Evolutionary conservation across 768 basidiomycete species (phyloP).

Genomic region (Boletus vinaceobasis): DNA sequence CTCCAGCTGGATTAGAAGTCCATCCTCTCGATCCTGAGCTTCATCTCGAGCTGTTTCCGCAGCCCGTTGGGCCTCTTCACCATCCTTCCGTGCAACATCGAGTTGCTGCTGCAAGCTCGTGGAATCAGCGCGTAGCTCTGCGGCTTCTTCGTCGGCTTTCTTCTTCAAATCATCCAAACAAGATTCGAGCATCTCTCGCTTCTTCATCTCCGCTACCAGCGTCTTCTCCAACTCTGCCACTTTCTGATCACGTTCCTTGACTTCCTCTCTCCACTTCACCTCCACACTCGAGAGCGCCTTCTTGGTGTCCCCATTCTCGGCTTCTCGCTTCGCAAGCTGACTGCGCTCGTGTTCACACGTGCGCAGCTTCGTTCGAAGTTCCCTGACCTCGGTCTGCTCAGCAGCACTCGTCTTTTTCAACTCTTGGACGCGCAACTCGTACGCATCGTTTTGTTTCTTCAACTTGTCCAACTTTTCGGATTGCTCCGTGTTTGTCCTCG

Average conservation of each 20-base stretch:
- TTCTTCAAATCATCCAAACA: constrained; percentile 41
- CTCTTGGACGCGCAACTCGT: constrained; percentile 61
- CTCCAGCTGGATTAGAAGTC: constrained; percentile 48
- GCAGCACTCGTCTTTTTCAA: constrained; percentile 45
- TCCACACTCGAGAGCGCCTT: constrained; percentile 50
- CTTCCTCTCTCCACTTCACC: constrained; percentile 50
- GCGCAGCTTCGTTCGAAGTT: constrained; percentile 56
- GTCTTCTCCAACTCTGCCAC: constrained; percentile 57
- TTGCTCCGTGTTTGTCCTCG: constrained; percentile 48
- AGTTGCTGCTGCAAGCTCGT: constrained; percentile 38
- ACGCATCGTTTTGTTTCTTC: constrained; percentile 55
- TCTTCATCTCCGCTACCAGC: constrained; percentile 47
- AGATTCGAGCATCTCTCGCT: constrained; percentile 45
- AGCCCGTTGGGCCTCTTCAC: constrained; percentile 31
- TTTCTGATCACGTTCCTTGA: constrained; percentile 49
- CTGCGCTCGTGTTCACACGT: constrained; percentile 54
- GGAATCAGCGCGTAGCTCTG: constrained; percentile 32
- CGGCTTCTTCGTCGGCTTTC: constrained; percentile 41
- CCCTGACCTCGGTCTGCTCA: constrained; percentile 64
- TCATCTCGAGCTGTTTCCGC: constrained; percentile 32
- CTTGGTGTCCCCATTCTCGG: constrained; percentile 48
- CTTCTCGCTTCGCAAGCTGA: constrained; percentile 50
- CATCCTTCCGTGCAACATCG: constrained; percentile 35
- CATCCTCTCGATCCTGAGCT: constrained; percentile 40
- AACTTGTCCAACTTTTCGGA: constrained; percentile 55